Base-by-base conservation (phyloP, 371 early-diverging fungal genomes). In the Syncephalastrum racemosum region DNA sequence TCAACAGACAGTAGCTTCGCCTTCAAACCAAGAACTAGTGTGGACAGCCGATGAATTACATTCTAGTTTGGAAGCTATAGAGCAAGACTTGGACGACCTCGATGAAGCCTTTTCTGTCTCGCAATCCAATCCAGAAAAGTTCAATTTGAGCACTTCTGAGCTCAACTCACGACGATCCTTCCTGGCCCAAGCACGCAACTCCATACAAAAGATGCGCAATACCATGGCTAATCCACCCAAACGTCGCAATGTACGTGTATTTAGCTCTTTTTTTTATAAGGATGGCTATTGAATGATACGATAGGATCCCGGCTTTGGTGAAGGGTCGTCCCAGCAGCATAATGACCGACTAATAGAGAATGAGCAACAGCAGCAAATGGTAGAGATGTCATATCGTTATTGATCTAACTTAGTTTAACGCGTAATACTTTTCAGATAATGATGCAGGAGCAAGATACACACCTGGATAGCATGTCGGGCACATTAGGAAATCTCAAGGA, bases 371-470 rank as follows among this genome's bases (percentile, higher is more conserved):
- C 71, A 74, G 42, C 74, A 77, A 52, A 60, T 55, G 62, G 77
- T 71, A 67, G n/a, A 22, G 4, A 7, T 43, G 4, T n/a, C 8
- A 54, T n/a, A 16, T 46, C 15, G 18, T 59, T n/a, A 16, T 46
- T n/a, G 18, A 47, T 54, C 14, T 23, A 8, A 31, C 36, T 8
- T 2, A 31, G 2, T 31, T 12, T 31, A 46, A 53, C 7, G 15
- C 47, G 15, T 53, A 36, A 3, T 41, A 23, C 23, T 8, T 22
- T n/a, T 3, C 31, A 80, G 83, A 64, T 81, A 31, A 58, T 85
- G 56, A 68, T 85, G 68, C 73, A 79, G 62, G 82, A 85, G 39
- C 86, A 85, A 62, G 86, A 85, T 43, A 72, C 73, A 15, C 86
- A 85, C 41, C 58, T 85, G 61, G 83, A 85, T 27, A 69, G 73